Base-by-base conservation (phyloP, 805 yeast genomes). In the Candida ortonii region DNA sequence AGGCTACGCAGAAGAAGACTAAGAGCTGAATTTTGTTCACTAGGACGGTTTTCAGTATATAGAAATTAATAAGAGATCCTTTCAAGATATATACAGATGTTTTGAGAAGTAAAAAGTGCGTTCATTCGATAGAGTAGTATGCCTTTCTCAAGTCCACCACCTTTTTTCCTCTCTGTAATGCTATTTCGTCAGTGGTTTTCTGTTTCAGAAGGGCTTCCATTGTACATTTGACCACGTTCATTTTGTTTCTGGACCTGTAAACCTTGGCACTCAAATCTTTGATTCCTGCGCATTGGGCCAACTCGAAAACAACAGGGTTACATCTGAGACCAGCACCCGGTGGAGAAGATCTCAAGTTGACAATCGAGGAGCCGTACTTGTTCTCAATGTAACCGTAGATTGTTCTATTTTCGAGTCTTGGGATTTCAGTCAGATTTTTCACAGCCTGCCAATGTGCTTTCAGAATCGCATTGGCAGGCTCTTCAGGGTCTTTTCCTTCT, bases 391-490 rank as follows among this genome's bases (percentile, higher is more conserved):
- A 81, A 33, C 95, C 95, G 52, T 78, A 76, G 34, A 93, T 84
- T 12, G 98, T 93, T 66, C 98, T 76, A 50, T 87, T 74, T 63
- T 93, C 97, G 55, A 83, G 81, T 49, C 96, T 76, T 38, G 95
- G 95, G 34, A 93, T 74, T 48, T 78, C 77, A 25, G 73, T 72
- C 55, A 93, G 68, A 59, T 87, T 86, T 61, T 87, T 85, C 35
- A 89, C 83, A 1, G 97, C 97, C 53, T 84, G 82, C 95, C 95
- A 85, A 60, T 81, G 87, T 5, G 97, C 96, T 57, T 86, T 84
- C 25, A 74, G 65, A 21, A 81, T 72, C 3, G 97, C 96, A 35
- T 73, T 72, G 33, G 82, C 66, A 65, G 82, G 74, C 40, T 82
- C 86, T 36, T 76, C 80, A 47, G 87, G 70, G 42, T 93, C 90